Percentiles rank a stretch among this genome's conserved stretches.
Evolutionary conservation across 1,284 basidiomycete genomes (phyloP).

Genomic region (Xerocomus nothofagi): DNA sequence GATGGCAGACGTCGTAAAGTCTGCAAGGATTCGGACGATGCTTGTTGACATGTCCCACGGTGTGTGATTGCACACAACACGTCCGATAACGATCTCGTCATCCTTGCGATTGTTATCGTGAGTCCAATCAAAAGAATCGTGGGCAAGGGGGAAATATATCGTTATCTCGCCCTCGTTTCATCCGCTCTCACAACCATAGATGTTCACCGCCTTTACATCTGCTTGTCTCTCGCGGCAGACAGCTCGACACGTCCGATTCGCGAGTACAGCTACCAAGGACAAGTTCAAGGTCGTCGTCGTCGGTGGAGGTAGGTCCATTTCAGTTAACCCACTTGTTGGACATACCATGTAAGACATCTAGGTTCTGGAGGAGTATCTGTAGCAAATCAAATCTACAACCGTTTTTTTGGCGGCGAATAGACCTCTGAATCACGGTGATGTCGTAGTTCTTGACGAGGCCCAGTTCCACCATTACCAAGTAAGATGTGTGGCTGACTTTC

Average conservation of each 20-base stretch:
- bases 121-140: slow-evolving; percentile 3
- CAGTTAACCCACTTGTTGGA: background rate
- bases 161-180: background rate
- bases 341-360: slow-evolving; percentile 29
- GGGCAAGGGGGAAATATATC: background rate
- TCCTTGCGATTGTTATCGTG: slow-evolving; percentile 19
- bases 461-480: slow-evolving; percentile 81
- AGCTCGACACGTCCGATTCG: slow-evolving; percentile 29
- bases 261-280: slow-evolving; percentile 44
- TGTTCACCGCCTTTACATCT: slow-evolving; percentile 14
- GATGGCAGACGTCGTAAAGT: background rate
- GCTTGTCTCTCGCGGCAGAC: slow-evolving; percentile 3
- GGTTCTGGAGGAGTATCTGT: slow-evolving; percentile 78
- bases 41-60: slow-evolving; percentile 2
- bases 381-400: slow-evolving; percentile 81
- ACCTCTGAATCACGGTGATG: slow-evolving; percentile 68
- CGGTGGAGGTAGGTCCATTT: slow-evolving; percentile 55
- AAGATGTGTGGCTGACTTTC: slow-evolving; percentile 11
- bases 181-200: slow-evolving; percentile 8
- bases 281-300: slow-evolving; percentile 65
- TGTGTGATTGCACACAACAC: background rate
- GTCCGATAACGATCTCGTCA: slow-evolving; percentile 14
- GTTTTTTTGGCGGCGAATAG: slow-evolving; percentile 73
- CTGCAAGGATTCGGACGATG: background rate
- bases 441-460: slow-evolving; percentile 80